Base-by-base conservation (phyloP, 495 filamentous ascomycete genomes). In the Pyronema omphalodes region DNA sequence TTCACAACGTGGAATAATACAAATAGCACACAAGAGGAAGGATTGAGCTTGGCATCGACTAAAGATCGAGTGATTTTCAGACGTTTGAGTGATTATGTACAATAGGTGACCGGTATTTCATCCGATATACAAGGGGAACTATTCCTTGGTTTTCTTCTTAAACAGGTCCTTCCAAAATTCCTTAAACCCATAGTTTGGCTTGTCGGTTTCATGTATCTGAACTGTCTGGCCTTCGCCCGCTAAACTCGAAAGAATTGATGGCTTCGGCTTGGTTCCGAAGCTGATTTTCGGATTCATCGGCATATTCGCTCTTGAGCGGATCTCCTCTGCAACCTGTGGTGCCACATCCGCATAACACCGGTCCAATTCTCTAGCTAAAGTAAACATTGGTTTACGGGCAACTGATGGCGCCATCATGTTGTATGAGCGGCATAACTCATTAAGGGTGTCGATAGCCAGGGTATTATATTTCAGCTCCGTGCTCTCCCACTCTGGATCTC, bases 311-410 rank as follows among this genome's bases (percentile, higher is more conserved):
- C 86, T 71, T 18, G 82, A 75, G 44, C 71, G 72, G 47, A 96
- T 94, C 53, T 78, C 78, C 7, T 73, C 71, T 0, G 85, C 75
- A 0, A 98, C 66, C 50, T 70, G 67, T 0, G 87, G 86, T 0
- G 91, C 91, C 3, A 93, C 78, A 52, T 94, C 88, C 0, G 84
- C 82, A 64, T 79, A 98, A 61, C 86, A 93, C 7, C 74, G 72
- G 18, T 72, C 74, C 9, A 98, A 70, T 65, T 98, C 91, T 37
- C 91, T 80, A 29, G 86, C 80, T 2, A 96, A 76, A 19, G 72
- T 80, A 64, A 86, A 84, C 60, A 96, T 96, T 1, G 91, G 86
- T 68, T 96, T 96, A 66, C 89, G 91, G 9, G 88, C 89, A 0
- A 93, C 75, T 34, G 83, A 79, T 0, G 91, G 91, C 0, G 91